Base-by-base conservation (phyloP, 768 basidiomycete genomes). In the Suillus ampliporus region DNA sequence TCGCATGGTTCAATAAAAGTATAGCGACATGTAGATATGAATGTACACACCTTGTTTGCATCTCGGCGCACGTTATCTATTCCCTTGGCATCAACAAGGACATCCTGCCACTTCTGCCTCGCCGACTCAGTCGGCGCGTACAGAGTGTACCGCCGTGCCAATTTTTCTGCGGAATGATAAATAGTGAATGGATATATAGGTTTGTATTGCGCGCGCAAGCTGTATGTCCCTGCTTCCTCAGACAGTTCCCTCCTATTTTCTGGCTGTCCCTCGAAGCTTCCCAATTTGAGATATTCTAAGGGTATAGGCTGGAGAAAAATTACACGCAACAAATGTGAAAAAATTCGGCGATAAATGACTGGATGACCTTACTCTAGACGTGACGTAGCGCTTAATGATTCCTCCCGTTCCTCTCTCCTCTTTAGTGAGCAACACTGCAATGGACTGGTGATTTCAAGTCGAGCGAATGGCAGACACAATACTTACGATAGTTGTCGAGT, bases 401-500 rank as follows among this genome's bases (percentile, higher is more conserved):
- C 82, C 84, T 48, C 83, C 84, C 19, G 81, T 61, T 9, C 80
- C 81, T 46, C 76, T 83, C 70, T 89, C 87, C 64, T 90, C 87
- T 52, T 83, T 82, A 3, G 86, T 84, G 54, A 92, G 76, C 31
- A 92, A 72, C 57, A 92, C 90, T 91, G 62, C n/a, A 31, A 47
- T 6, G 28, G 2, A 52, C 67, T 43, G 69, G 64, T 34, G 66
- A 53, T n/a, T 43, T 17, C 4, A 34, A 34, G 34, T 35, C 3
- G 38, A 40, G 17, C 17, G 21, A 56, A 47, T 13, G 44, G n/a
- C 26, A 23, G 21, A 58, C 26, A 43, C 19, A 44, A 61, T n/a
- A 71, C 88, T 68, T 65, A 94, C 92, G 79, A 73, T 87, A 90
- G 70, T 94, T 91, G 71, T 95, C 93, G 48, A 94, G 71, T 15